phyloP scores from a whole-genome alignment of 2,329 filamentous ascomycete species.

The Aspergillus candidus region DNA sequence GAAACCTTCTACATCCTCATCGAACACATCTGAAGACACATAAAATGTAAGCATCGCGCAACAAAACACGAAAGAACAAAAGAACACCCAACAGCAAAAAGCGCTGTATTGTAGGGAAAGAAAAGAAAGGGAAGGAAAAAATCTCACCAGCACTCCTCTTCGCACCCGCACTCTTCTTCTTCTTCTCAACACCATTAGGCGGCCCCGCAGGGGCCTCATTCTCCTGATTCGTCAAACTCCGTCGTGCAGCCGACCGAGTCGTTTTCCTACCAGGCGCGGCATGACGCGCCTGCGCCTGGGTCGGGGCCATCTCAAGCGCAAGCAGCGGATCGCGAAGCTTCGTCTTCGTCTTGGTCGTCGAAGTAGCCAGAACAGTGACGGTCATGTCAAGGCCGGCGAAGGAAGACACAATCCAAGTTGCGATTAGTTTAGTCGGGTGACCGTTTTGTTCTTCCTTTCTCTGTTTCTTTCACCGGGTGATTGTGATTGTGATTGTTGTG shows the following conservation, averaged over 20 bases:
- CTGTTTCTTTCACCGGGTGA: no score
- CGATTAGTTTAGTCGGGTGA: neutral
- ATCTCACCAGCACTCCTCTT: conserved; percentile 43
- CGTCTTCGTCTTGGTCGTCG: conserved; percentile 27
- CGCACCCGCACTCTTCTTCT: conserved; percentile 13
- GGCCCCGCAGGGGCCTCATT: conserved; percentile 16
- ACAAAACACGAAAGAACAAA: no score
- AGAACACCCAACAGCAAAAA: no score
- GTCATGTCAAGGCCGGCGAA: conserved; percentile 29
- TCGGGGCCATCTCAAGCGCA: conserved; percentile 33
- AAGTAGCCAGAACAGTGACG: conserved; percentile 31
- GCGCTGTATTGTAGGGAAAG: neutral
- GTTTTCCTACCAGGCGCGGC: conserved; percentile 22
- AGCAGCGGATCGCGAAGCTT: conserved; percentile 34
- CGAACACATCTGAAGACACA: conserved; percentile 44
- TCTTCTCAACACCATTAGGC: conserved; percentile 24
- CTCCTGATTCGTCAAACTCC: conserved; percentile 33
- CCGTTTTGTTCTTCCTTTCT: neutral
- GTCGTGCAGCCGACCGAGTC: conserved; percentile 27
- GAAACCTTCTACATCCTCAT: conserved; percentile 74
- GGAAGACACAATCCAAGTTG: no score
- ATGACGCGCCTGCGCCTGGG: conserved; percentile 33
- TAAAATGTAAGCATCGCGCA: conserved; percentile 7
- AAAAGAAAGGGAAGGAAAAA: conserved; percentile 4
- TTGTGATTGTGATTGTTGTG: no score